Percentiles rank a stretch among this genome's conserved stretches.
phyloP scores from a whole-genome alignment of 208 protist species.

The Naegleria gruberi region DNA sequence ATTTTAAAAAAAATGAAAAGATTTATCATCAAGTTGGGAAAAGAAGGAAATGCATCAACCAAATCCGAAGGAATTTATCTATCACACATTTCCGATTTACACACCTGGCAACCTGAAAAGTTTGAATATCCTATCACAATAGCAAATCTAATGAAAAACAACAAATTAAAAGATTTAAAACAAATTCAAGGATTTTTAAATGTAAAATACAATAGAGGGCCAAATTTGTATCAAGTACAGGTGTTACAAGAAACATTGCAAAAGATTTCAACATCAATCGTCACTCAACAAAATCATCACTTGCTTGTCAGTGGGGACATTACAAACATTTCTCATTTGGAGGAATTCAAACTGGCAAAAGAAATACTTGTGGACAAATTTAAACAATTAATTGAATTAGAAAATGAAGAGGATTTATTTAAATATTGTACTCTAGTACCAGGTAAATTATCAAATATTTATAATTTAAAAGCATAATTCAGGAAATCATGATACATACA shows the following conservation, averaged over 20 bases:
- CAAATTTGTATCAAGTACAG: neutral
- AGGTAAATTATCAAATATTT: neutral
- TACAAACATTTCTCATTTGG: conserved; percentile 10
- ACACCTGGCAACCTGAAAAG: conserved; percentile 5
- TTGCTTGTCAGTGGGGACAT: neutral
- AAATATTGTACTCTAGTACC: neutral
- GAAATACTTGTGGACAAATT: neutral
- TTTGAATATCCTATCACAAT: neutral
- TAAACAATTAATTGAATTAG: neutral
- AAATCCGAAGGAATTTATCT: neutral
- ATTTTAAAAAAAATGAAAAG: neutral
- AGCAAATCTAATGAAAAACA: neutral
- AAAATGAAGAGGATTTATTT: neutral
- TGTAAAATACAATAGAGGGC: conserved; percentile 3
- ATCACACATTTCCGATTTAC: neutral
- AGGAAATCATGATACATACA: conserved; percentile 17
- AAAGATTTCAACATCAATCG: neutral
- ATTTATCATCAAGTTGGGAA: neutral
- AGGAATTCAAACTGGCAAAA: neutral
- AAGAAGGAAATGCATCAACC: too few relatives aligned
- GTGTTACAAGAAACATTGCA: neutral
- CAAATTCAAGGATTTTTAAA: conserved; percentile 21
- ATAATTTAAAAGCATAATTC: too few relatives aligned
- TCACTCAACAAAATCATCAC: neutral
- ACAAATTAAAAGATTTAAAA: neutral